Percentiles rank a stretch among this genome's conserved stretches.
These are phyloP conservation scores for Micractinium conductrix DNA, from an alignment of 139 green algal genomes.

Conservation along the genomic window DNA sequence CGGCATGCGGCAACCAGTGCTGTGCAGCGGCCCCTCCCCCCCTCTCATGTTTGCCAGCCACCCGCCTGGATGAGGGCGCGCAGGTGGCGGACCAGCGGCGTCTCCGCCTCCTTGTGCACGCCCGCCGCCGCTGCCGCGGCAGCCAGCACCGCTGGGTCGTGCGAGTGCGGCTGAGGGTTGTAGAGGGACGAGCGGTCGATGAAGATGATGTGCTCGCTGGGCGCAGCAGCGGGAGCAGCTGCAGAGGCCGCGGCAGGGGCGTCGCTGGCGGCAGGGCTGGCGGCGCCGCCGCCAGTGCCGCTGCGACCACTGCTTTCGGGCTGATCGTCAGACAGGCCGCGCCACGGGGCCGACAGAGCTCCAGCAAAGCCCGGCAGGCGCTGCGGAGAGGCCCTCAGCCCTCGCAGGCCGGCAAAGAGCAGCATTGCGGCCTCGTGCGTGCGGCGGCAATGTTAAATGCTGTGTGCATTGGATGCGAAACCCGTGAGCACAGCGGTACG, in stretches of 20 bases:
- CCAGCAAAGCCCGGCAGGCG: neutral
- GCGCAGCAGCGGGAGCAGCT: neutral
- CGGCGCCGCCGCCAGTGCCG: neutral
- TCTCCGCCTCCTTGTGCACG: slow-evolving; percentile 55
- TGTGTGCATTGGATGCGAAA: too few relatives aligned
- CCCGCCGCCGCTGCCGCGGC: neutral
- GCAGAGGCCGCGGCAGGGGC: neutral
- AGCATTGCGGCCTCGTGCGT: neutral
- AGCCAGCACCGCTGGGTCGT: slow-evolving; percentile 3
- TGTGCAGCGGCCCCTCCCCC: too few relatives aligned
- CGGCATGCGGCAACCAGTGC: too few relatives aligned
- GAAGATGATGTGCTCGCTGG: slow-evolving; percentile 8
- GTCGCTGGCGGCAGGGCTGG: neutral
- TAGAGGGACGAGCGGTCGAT: slow-evolving; percentile 54
- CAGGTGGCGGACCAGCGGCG: slow-evolving; percentile 56
- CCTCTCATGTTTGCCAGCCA: too few relatives aligned
- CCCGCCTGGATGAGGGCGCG: slow-evolving; percentile 55
- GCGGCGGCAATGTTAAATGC: neutral
- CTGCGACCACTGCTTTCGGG: neutral
- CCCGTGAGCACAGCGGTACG: too few relatives aligned
- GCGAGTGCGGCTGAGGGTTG: slow-evolving; percentile 14
- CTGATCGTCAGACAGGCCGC: neutral
- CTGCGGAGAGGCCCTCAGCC: neutral
- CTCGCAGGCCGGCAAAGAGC: neutral
- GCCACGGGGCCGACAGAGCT: neutral